These are phyloP conservation scores for Aspergillus quadrilineatus DNA, from an alignment of 2,329 filamentous ascomycete species.

Conservation along the genomic window DNA sequence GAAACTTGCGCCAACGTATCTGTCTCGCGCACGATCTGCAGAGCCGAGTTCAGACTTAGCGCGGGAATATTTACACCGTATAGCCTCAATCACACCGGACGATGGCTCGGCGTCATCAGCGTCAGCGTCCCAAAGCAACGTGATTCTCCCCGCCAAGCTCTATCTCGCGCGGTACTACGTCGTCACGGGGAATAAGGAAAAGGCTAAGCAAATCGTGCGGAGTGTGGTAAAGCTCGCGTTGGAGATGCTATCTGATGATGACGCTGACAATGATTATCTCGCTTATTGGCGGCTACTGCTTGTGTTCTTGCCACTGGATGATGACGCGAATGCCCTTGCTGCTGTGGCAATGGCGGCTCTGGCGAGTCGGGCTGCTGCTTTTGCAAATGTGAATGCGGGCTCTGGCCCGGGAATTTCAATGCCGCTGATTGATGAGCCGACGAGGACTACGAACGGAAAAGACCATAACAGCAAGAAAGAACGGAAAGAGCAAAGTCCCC, in stretches of 20 bases:
- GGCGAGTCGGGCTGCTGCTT: slow-evolving; percentile 5
- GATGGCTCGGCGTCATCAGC: neutral
- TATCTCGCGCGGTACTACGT: slow-evolving; percentile 24
- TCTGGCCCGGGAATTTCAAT: neutral
- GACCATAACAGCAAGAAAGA: slow-evolving; percentile 3
- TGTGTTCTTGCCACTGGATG: slow-evolving; percentile 23
- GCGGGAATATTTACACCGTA: slow-evolving; percentile 12
- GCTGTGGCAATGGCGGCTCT: slow-evolving; percentile 19
- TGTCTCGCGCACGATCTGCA: slow-evolving; percentile 13
- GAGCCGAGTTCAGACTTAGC: slow-evolving; percentile 9
- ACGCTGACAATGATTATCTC: slow-evolving; percentile 28
- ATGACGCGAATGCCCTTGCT: slow-evolving; percentile 18
- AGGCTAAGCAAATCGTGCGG: slow-evolving; percentile 22
- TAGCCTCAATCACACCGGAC: slow-evolving; percentile 17
- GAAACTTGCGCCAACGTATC: slow-evolving; percentile 22
- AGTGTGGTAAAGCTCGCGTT: slow-evolving; percentile 26
- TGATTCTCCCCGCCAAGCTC: slow-evolving; percentile 18
- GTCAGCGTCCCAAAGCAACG: slow-evolving; percentile 14
- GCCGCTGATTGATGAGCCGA: slow-evolving; percentile 2
- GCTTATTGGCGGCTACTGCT: slow-evolving; percentile 24
- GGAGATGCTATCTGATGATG: slow-evolving; percentile 30
- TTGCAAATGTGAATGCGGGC: neutral
- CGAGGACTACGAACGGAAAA: neutral
- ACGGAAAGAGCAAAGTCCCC: slow-evolving; percentile 3
- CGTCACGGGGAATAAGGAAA: slow-evolving; percentile 18